Base-by-base conservation (phyloP, 73 alveolate genomes). In the Blepharisma stoltei region DNA sequence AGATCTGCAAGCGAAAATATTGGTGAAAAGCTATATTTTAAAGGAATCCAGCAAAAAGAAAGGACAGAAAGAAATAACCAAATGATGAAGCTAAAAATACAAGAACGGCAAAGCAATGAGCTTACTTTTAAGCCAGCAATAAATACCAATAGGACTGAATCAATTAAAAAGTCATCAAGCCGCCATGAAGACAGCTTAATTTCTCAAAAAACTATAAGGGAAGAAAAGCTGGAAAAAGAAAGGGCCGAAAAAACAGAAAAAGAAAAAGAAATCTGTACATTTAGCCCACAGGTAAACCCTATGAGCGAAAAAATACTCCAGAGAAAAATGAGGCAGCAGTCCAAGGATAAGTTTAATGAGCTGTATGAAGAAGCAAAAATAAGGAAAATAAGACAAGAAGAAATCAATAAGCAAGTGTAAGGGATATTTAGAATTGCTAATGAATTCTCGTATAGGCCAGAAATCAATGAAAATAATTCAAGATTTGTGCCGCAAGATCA, bases 111-210 rank as follows among this genome's bases (percentile, higher is more conserved):
- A 14, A 60, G 18, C 38, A 60, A 60, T 14, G 45, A 14, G 37
- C 45, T 60, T 14, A 60, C 73, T 60, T 60, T 60, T 25, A 60
- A 60, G 73, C 73, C 73, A 18, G 18, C 14, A n/a, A 60, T 60
- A n/a, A 60, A 60, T 25, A 25, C 14, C 38, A 52, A 52, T 20
- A 52, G n/a, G n/a, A 14, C 0, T 14, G 23, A 14, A 0, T 52
- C 66, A 14, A 14, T 20, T 1, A 14, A 52, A 14, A 14, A 14
- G 14, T 18, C 65, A 11, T 18, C 21, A 11, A 18, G 27, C 27
- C 65, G 21, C 21, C 14, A 25, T 8, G n/a, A 18, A 18, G 73
- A 60, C 73, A 14, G 46, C 46, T 14, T 8, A 9, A 60, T 14
- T 60, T 60, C 11, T 25, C 73, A 60, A 38, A 60, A 60, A 25